Percentiles rank a stretch among this genome's conserved stretches.
phyloP scores from a whole-genome alignment of 2,329 filamentous ascomycete species.

The Dactylellina leptospora region DNA sequence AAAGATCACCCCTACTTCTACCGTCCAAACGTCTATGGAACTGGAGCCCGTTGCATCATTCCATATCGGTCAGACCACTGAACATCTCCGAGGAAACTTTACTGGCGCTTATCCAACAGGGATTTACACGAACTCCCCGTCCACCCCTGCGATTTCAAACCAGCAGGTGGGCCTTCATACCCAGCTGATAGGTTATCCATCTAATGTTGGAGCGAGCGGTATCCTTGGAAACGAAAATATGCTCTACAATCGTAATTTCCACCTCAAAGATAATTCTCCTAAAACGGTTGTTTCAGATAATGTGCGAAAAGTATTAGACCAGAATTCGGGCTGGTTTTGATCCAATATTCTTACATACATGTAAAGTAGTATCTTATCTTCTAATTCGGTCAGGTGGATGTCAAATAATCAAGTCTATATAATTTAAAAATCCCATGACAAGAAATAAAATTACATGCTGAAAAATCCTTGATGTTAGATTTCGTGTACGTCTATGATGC shows the following conservation, averaged over 20 bases:
- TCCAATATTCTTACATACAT: too few species aligned
- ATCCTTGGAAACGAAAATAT: neutral
- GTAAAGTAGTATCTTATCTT: too few species aligned
- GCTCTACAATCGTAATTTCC: too few species aligned
- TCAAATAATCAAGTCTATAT: too few species aligned
- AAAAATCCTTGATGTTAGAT: too few species aligned
- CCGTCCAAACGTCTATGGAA: neutral
- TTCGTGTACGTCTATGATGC: constrained; percentile 23
- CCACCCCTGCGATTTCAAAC: constrained; percentile 6
- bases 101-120: constrained; percentile 13
- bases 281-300: constrained; percentile 20
- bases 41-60: neutral
- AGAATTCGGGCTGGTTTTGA: constrained; percentile 39
- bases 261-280: neutral
- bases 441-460: too few species aligned
- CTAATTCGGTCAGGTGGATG: too few species aligned
- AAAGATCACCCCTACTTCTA: neutral
- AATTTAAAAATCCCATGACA: too few species aligned
- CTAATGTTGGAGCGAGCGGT: neutral
- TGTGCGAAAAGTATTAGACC: constrained; percentile 25
- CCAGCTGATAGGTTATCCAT: constrained; percentile 1
- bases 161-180: neutral
- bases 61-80: constrained; percentile 4
- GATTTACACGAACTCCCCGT: constrained; percentile 22
- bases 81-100: neutral